These are phyloP conservation scores for Scortechinia acanthostroma DNA, from an alignment of 2,329 filamentous ascomycete species.

Conservation along the genomic window DNA sequence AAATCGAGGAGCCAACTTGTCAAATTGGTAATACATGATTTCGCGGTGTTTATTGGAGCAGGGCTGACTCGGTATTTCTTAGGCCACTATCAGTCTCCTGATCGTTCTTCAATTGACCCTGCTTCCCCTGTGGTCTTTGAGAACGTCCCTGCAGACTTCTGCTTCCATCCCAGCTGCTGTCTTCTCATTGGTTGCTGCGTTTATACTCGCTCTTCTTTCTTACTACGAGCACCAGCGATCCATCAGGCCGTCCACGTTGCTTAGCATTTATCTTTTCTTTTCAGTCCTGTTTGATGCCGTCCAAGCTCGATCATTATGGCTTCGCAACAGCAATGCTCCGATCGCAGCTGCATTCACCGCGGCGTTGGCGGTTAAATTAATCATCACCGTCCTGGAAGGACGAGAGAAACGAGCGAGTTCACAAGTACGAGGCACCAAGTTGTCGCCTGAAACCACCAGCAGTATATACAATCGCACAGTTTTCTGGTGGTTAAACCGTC, in stretches of 20 bases:
- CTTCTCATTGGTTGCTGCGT: background rate
- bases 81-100: too few relatives aligned
- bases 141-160: too few relatives aligned
- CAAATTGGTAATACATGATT: too few relatives aligned
- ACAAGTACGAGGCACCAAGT: conserved; percentile 4
- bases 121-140: too few relatives aligned
- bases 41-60: too few relatives aligned
- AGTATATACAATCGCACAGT: conserved; percentile 15
- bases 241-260: background rate
- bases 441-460: conserved; percentile 16
- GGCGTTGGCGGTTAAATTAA: conserved; percentile 13
- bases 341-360: background rate
- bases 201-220: background rate
- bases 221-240: background rate
- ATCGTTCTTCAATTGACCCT: too few relatives aligned
- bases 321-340: background rate
- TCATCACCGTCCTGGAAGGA: conserved; percentile 11
- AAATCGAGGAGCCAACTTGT: too few relatives aligned
- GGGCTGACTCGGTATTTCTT: too few relatives aligned
- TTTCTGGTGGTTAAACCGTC: conserved; percentile 21
- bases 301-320: background rate
- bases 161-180: background rate
- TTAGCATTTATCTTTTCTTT: background rate
- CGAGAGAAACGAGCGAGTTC: conserved; percentile 9
- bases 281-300: background rate